phyloP scores from a whole-genome alignment of 1,284 basidiomycete species.

The Moesziomyces antarcticus region DNA sequence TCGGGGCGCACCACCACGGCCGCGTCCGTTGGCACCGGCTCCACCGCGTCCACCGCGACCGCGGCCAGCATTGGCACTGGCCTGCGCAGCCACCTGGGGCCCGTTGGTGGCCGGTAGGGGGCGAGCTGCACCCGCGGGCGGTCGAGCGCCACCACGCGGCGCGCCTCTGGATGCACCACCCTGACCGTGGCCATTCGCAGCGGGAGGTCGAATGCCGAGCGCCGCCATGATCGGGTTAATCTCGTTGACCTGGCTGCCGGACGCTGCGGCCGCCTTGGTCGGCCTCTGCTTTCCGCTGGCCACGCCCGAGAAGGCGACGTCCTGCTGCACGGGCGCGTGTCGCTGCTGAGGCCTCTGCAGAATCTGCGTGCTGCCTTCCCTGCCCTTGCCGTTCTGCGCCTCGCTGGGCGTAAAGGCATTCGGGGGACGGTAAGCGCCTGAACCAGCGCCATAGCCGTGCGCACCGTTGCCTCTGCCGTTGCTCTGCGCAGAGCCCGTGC shows the following conservation, averaged over 20 bases:
- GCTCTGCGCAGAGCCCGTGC: constrained; percentile 25
- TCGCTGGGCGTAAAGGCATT: constrained; percentile 45
- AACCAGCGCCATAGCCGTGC: constrained; percentile 31
- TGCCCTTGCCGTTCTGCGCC: constrained; percentile 19
- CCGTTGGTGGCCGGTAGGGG: constrained; percentile 3
- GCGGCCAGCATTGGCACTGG: constrained; percentile 13
- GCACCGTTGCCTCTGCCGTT: constrained; percentile 30
- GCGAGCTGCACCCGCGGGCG: not conserved
- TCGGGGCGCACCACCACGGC: not conserved
- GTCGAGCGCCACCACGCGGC: constrained; percentile 28
- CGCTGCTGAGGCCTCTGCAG: constrained; percentile 41
- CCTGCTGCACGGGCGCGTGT: constrained; percentile 36
- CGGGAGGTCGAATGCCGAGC: constrained; percentile 40
- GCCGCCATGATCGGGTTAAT: constrained; percentile 52
- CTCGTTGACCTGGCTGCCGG: constrained; percentile 21
- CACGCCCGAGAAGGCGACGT: constrained; percentile 50
- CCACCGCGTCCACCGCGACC: constrained; percentile 35
- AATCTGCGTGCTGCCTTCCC: constrained; percentile 34
- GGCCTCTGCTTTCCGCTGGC: constrained; percentile 47
- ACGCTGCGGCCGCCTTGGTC: constrained; percentile 18
- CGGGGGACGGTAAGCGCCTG: constrained; percentile 37
- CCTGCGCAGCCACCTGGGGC: constrained; percentile 18
- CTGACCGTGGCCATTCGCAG: constrained; percentile 14
- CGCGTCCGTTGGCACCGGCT: not conserved
- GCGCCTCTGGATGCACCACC: constrained; percentile 17